These are phyloP conservation scores for Glomus cerebriforme DNA, from an alignment of 192 early-diverging fungal species.

Conservation along the genomic window DNA sequence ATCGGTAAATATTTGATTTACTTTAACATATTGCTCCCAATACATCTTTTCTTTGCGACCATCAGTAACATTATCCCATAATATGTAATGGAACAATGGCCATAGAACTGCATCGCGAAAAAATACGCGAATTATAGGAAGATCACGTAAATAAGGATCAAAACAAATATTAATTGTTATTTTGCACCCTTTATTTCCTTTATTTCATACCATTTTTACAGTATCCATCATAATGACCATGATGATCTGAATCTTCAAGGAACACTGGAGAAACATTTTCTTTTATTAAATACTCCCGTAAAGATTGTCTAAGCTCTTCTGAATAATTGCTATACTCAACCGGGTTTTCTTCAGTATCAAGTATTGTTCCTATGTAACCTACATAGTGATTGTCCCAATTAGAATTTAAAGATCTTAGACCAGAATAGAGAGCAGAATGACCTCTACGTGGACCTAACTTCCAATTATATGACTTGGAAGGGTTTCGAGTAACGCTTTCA, in stretches of 20 bases:
- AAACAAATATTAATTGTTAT: not conserved
- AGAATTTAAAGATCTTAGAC: slow-evolving; percentile 67
- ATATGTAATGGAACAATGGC: slow-evolving; percentile 94
- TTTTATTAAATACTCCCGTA: slow-evolving; percentile 56
- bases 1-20: slow-evolving; percentile 79
- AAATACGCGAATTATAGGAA: not conserved
- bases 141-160: not conserved
- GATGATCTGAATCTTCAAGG: slow-evolving; percentile 67
- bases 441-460: slow-evolving; percentile 62
- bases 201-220: slow-evolving; percentile 95
- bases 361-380: slow-evolving; percentile 70
- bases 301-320: slow-evolving; percentile 51
- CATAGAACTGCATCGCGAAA: slow-evolving; percentile 71
- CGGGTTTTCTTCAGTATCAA: slow-evolving; percentile 54
- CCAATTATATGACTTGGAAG: slow-evolving; percentile 42
- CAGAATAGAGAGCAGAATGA: slow-evolving; percentile 90
- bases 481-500: not conserved
- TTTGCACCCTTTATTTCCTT: slow-evolving; percentile 24
- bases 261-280: slow-evolving; percentile 77
- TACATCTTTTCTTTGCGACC: slow-evolving; percentile 63
- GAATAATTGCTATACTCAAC: slow-evolving; percentile 35
- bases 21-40: slow-evolving; percentile 81
- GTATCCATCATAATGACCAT: slow-evolving; percentile 95
- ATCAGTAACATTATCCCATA: slow-evolving; percentile 77
- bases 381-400: slow-evolving; percentile 67